Percentiles rank a stretch among this genome's conserved stretches.
These are phyloP conservation scores for Peziza echinospora DNA, from an alignment of 495 filamentous ascomycete species.

Conservation along the genomic window DNA sequence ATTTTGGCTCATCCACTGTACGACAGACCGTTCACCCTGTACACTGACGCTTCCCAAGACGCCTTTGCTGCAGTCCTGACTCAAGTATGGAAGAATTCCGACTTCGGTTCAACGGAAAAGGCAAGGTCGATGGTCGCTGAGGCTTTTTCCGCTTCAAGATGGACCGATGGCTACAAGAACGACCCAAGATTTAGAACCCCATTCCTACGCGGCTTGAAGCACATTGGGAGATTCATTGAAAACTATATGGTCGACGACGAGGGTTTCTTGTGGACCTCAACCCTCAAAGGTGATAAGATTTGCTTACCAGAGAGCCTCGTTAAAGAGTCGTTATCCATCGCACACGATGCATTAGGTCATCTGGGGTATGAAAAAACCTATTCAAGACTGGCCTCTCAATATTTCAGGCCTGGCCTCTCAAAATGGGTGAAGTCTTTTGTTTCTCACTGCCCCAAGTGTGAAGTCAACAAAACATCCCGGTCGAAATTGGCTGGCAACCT, in stretches of 20 bases:
- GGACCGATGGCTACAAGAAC: neutral
- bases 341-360: neutral
- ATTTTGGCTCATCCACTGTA: too few relatives aligned
- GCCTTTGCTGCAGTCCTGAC: neutral
- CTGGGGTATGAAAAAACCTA: neutral
- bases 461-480: neutral
- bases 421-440: neutral
- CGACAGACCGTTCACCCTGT: neutral
- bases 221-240: neutral
- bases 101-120: too few relatives aligned
- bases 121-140: too few relatives aligned
- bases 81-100: neutral
- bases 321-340: neutral
- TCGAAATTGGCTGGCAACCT: neutral
- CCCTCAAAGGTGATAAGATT: neutral
- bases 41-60: neutral
- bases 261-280: neutral
- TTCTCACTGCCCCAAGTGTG: neutral
- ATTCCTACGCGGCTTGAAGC: neutral
- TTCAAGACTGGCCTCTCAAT: neutral
- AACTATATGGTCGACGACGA: neutral
- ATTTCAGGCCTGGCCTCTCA: neutral
- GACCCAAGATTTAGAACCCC: neutral
- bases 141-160: too few relatives aligned
- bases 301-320: neutral